These are phyloP conservation scores for Podaxis sp. DNA, from an alignment of 768 basidiomycete species.

Conservation along the genomic window DNA sequence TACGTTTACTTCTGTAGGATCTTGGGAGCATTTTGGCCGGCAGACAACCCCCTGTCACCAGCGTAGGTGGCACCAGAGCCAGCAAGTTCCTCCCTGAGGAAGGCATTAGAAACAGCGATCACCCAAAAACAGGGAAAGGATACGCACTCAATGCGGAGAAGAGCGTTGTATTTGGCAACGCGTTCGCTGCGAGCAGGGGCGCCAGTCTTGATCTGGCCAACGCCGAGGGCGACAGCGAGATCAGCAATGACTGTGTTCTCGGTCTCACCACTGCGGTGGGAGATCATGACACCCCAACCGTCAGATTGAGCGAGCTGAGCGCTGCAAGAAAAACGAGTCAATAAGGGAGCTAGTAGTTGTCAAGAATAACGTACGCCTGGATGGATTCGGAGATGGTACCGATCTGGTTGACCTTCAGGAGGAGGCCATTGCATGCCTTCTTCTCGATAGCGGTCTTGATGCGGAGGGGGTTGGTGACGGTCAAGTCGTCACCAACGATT, in stretches of 20 bases:
- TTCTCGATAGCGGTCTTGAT: slow-evolving; percentile 99
- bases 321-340: slow-evolving; percentile 37
- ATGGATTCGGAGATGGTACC: slow-evolving; percentile 99
- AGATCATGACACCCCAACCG: slow-evolving; percentile 99
- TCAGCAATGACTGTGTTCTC: slow-evolving; percentile 97
- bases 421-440: slow-evolving; percentile 98
- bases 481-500: slow-evolving; percentile 95
- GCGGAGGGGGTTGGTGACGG: slow-evolving; percentile 94
- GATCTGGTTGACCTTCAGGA: slow-evolving; percentile 99
- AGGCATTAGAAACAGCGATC: slow-evolving; percentile 10
- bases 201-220: slow-evolving; percentile 98
- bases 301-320: slow-evolving; percentile 95
- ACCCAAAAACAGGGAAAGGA: not conserved
- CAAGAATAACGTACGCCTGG: slow-evolving; percentile 73
- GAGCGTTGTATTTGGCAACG: slow-evolving; percentile 90
- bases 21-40: slow-evolving; percentile 71
- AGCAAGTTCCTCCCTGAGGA: slow-evolving; percentile 49
- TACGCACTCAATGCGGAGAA: slow-evolving; percentile 88
- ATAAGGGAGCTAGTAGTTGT: slow-evolving; percentile 1
- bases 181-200: slow-evolving; percentile 96
- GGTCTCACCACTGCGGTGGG: slow-evolving; percentile 98
- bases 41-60: slow-evolving; percentile 77
- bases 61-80: slow-evolving; percentile 69
- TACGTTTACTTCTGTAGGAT: slow-evolving; percentile 60
- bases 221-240: slow-evolving; percentile 88